Percentiles rank a stretch among this genome's conserved stretches.
phyloP scores from a whole-genome alignment of 2,329 filamentous ascomycete genomes.

The Parascedosporium putredinis region DNA sequence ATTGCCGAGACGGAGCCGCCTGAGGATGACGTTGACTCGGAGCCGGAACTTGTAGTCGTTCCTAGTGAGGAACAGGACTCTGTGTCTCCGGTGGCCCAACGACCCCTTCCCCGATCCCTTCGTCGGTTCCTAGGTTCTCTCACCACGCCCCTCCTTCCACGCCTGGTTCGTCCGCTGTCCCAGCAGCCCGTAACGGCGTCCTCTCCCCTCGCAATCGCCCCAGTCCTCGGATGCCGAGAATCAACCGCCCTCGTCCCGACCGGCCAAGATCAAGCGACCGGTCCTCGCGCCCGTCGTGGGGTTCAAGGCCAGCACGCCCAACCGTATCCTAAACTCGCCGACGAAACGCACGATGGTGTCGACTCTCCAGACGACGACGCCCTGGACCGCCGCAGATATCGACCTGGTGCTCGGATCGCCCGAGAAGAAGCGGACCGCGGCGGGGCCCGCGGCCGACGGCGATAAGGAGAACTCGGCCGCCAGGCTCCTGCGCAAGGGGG shows the following conservation, averaged over 20 bases:
- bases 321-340: conserved; percentile 41
- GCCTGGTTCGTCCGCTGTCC: conserved; percentile 29
- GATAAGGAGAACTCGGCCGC: conserved; percentile 31
- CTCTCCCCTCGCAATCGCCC: conserved; percentile 57
- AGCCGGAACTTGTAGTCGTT: conserved; percentile 10
- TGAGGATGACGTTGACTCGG: conserved; percentile 7
- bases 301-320: conserved; percentile 33
- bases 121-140: conserved; percentile 12
- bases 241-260: conserved; percentile 58
- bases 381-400: conserved; percentile 69
- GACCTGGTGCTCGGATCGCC: conserved; percentile 55
- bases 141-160: conserved; percentile 28
- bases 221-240: conserved; percentile 77
- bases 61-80: conserved; percentile 7
- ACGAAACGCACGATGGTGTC: conserved; percentile 49
- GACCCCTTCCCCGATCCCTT: conserved; percentile 20
- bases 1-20: conserved; percentile 5
- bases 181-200: conserved; percentile 40
- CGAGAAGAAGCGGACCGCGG: too few species aligned
- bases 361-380: conserved; percentile 43
- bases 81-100: conserved; percentile 14
- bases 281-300: conserved; percentile 30
- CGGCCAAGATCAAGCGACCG: conserved; percentile 31
- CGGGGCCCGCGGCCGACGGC: conserved; percentile 22
- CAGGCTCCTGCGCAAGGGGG: conserved; percentile 41